Base-by-base conservation (phyloP, 176 grass and related monocot species). In the Ensete glaucum region DNA sequence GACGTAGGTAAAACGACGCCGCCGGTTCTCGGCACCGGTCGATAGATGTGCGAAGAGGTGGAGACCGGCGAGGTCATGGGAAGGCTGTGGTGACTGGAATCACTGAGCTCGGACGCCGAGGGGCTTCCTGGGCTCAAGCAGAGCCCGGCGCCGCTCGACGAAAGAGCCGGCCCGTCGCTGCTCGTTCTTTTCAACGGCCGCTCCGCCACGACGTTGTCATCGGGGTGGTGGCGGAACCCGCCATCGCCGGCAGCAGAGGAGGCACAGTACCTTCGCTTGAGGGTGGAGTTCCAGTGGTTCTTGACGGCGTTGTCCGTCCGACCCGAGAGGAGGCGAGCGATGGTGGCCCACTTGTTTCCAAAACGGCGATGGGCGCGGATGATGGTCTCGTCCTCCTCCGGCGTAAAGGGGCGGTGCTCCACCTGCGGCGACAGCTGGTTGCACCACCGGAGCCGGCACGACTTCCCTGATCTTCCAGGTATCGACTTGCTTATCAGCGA, bases 221-320 rank as follows among this genome's bases (percentile, higher is more conserved):
- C 34, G 34, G 4, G 34, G 4, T 43, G 34, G 4, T 43, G 34
- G 34, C 34, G 34, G 34, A 43, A 43, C 34, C 34, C 34, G 34
- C 4, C 34, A 43, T 43, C 34, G 34, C 4, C 34, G 34, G 34
- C 34, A 43, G 34, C 34, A 43, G 34, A 43, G 34, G 34, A 43
- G 34, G 34, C 3, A 6, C 34, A 43, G 34, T 43, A 43, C 34
- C 34, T 43, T 43, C 34, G 34, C 87, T 92, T 96, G 14, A 93
- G 90, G 51, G 90, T 88, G 1, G 94, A 93, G 78, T 98, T 98
- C 94, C 94, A 98, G 74, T 98, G 90, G 77, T 98, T 98, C 80
- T 98, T 98, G 0, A 98, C 87, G 15, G 90, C 90, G 88, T 98
- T 98, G 84, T 98, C 94, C 56, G 94, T 93, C 83, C 94, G 94